Base-by-base conservation (phyloP, 768 basidiomycete genomes). In the Russula earlei region DNA sequence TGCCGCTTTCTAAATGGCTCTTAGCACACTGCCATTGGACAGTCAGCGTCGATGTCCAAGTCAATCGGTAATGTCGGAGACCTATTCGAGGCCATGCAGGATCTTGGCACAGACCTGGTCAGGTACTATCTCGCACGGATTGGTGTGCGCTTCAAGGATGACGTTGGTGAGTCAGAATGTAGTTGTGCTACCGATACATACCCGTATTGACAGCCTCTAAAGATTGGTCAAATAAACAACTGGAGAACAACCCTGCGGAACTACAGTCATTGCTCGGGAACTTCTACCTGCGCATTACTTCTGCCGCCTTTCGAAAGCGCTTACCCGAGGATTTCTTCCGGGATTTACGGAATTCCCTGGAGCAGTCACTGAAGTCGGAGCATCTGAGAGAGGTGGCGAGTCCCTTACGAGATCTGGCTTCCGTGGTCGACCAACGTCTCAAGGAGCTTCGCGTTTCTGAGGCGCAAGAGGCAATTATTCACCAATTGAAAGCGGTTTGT, bases 21-120 rank as follows among this genome's bases (percentile, higher is more conserved):
- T 68, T 85, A 50, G 71, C 79, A 3, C 82, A 95, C 64, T 85
- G 88, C 0, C 92, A 95, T 66, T 95, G 91, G 93, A 93, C 91
- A 4, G 81, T 83, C 59, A 76, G 81, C 78, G 83, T 48, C 78
- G 68, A 94, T 95, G 92, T 88, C 87, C 3, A 94, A 94, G 66
- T 86, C 84, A 0, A 68, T 83, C 1, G 92, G 92, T 7, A 95
- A 94, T 63, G 90, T 91, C 24, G 87, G 82, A 0, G 85, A 93
- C 64, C 92, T 91, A 0, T 73, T 91, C 43, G 68, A 78, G 47
- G 82, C 80, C 2, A 86, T 95, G 68, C 71, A 82, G 11, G 69
- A 76, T 42, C 85, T 75, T 60, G 85, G 87, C 12, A 76, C 81
- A 10, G 93, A 95, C 64, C 72, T 78, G 1, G 82, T 94, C 22